Evolutionary conservation across 805 yeast genomes (phyloP), one percentile per base, ranked within the genome.

Genomic region (Kazachstania kunashirensis): DNA sequence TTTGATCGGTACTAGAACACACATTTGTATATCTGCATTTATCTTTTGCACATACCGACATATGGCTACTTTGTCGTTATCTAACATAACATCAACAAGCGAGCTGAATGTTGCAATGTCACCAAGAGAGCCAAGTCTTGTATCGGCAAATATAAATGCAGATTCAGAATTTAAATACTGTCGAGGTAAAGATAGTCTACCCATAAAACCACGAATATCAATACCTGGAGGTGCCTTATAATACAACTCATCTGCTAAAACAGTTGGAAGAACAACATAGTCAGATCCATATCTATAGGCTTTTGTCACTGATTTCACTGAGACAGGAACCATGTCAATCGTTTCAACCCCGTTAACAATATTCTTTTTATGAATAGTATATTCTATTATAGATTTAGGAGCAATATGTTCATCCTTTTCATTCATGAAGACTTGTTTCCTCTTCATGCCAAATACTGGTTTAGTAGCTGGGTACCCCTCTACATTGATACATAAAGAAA

Each of bases 271-370:
- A 0, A 76, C 73, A 2, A 77, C 68, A 11, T 71, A 62, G 7
- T 75, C 69, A 1, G 66, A 62, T 3, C 94, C 89, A 49, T 77
- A 85, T 43, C 72, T 70, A 53, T 73, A 84, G 0, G 82, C 94
- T 25, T 72, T 71, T 4, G 68, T 67, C 18, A 73, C 62, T 6
- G 67, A 67, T 1, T 62, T 60, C 26, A 55, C 55, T 11, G 50
- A 40, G 1, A 54, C 53, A 17, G 4, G 62, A 58, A 19, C 34
- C 2, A 46, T 55, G 34, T 44, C 50, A 2, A 34, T 39, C 12
- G 40, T 44, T 11, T 52, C 50, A 2, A 48, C 43, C 5, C 46
- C 8, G 11, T 12, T 21, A 4, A 9, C 24, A 9, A 12, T 9
- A 21, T 21, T 21, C 6, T 7, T 24, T 11, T 11, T 24, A 14